Evolutionary conservation across 306 rosid genomes (phyloP).

Genomic region (Fragaria ananassa): DNA sequence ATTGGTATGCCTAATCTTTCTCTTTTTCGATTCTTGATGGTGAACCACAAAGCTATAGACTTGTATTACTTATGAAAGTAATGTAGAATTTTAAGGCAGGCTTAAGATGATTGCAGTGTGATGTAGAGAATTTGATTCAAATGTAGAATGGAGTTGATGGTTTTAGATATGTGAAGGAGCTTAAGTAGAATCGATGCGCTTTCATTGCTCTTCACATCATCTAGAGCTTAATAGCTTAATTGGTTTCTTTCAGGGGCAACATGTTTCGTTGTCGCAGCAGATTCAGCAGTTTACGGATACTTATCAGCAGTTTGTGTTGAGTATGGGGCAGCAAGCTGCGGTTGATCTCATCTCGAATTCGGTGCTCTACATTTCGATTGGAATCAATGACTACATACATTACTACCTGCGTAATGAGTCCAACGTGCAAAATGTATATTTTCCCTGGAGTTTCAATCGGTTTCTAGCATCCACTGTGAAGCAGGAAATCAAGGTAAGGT

Average conservation of each 20-base stretch:
- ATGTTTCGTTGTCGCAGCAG: slow-evolving; percentile 70
- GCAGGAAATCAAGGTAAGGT: slow-evolving; percentile 76
- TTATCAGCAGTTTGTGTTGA: slow-evolving; percentile 55
- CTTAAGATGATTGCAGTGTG: not conserved
- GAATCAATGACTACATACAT: slow-evolving; percentile 91
- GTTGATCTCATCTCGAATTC: slow-evolving; percentile 49
- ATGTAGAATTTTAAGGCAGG: not conserved
- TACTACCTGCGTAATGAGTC: slow-evolving; percentile 71
- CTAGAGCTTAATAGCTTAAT: not conserved
- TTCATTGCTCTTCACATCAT: not conserved
- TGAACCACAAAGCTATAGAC: not conserved
- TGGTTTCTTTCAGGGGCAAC: slow-evolving; percentile 63
- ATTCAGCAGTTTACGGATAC: slow-evolving; percentile 86
- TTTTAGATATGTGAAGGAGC: not conserved
- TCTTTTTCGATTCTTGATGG: not conserved
- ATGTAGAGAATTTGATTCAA: not conserved
- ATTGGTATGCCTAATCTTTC: slow-evolving; percentile 46
- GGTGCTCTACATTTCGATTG: slow-evolving; percentile 67
- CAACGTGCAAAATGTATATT: slow-evolving; percentile 59
- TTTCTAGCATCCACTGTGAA: slow-evolving; percentile 59
- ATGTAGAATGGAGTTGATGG: not conserved
- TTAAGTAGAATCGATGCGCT: not conserved
- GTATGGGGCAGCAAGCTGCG: slow-evolving; percentile 66
- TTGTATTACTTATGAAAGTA: not conserved
- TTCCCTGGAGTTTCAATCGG: slow-evolving; percentile 75